Evolutionary conservation across 495 filamentous ascomycete species (phyloP).

Genomic region (Trichoderma erinaceum): DNA sequence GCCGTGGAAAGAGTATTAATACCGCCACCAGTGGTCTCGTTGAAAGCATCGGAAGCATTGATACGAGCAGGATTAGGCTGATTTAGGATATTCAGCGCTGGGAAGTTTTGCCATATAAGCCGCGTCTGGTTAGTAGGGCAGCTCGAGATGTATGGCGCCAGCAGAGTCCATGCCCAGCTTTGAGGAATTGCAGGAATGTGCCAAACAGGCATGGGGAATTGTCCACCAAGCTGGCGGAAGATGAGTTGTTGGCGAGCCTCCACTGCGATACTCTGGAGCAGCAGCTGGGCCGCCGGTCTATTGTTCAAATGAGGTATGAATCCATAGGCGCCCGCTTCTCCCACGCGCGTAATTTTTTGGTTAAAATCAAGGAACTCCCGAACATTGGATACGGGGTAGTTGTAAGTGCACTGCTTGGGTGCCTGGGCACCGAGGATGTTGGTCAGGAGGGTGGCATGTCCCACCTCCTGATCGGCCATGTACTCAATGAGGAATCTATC

Average conservation of each 20-base stretch:
- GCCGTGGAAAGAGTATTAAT: conserved; percentile 35
- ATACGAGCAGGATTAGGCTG: conserved; percentile 64
- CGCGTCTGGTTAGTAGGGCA: conserved; percentile 72
- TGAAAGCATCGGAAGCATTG: conserved; percentile 48
- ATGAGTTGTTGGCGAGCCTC: conserved; percentile 85
- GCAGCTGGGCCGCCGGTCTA: conserved; percentile 63
- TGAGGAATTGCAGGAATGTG: conserved; percentile 78
- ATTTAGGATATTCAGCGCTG: conserved; percentile 65
- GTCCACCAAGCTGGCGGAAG: conserved; percentile 79
- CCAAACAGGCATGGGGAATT: conserved; percentile 83
- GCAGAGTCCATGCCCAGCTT: conserved; percentile 79
- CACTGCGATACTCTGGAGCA: conserved; percentile 72
- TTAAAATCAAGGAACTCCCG: conserved; percentile 79
- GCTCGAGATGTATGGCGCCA: conserved; percentile 76
- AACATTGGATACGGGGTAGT: conserved; percentile 75
- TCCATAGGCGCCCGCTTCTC: conserved; percentile 78
- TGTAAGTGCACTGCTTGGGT: conserved; percentile 70
- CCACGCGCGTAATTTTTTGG: conserved; percentile 78
- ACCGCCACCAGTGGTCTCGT: conserved; percentile 49
- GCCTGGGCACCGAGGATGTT: conserved; percentile 77
- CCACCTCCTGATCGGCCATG: conserved; percentile 82
- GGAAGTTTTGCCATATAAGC: conserved; percentile 86
- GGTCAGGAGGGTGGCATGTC: conserved; percentile 70
- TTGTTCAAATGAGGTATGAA: conserved; percentile 78
- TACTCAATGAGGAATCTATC: conserved; percentile 69